These are phyloP conservation scores for Globisporangium ultimum DNA, from an alignment of 352 stramenopile genomes.

Conservation along the genomic window DNA sequence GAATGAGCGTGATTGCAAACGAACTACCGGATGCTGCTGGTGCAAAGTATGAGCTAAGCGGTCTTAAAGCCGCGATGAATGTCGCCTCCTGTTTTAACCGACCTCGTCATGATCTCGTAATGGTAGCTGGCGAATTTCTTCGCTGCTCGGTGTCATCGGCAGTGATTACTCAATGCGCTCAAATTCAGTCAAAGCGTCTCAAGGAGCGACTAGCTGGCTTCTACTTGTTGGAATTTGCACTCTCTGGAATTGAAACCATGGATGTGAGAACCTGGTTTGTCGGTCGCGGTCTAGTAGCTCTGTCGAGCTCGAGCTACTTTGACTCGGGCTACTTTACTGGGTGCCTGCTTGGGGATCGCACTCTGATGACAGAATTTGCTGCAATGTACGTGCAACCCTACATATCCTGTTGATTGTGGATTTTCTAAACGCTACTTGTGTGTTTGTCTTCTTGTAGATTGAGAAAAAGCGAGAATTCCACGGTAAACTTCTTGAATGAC, in stretches of 20 bases:
- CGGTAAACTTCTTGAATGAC: conserved; percentile 3
- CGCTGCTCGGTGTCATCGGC: conserved; percentile 20
- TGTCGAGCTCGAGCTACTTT: conserved; percentile 17
- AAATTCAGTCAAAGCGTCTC: conserved; percentile 30
- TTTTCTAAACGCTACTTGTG: conserved; percentile 1
- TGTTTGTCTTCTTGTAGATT: conserved; percentile 5
- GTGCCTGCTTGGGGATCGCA: conserved; percentile 13
- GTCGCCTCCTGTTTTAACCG: background rate
- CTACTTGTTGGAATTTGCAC: conserved; percentile 20
- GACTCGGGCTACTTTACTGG: conserved; percentile 16
- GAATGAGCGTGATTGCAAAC: conserved; percentile 6
- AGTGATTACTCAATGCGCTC: conserved; percentile 22
- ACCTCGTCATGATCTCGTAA: background rate
- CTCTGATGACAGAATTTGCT: conserved; percentile 12
- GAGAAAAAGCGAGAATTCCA: conserved; percentile 6
- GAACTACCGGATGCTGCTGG: background rate
- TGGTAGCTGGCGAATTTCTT: conserved; percentile 28
- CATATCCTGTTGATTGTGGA: background rate
- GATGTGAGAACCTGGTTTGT: conserved; percentile 33
- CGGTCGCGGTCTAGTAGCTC: conserved; percentile 26
- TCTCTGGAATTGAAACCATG: conserved; percentile 17
- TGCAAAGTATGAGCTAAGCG: background rate
- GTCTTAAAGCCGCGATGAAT: background rate
- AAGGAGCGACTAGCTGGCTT: conserved; percentile 33
- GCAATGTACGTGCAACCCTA: conserved; percentile 14